These are phyloP conservation scores for Pythium coloratum DNA, from an alignment of 352 stramenopile genomes.

Conservation along the genomic window DNA sequence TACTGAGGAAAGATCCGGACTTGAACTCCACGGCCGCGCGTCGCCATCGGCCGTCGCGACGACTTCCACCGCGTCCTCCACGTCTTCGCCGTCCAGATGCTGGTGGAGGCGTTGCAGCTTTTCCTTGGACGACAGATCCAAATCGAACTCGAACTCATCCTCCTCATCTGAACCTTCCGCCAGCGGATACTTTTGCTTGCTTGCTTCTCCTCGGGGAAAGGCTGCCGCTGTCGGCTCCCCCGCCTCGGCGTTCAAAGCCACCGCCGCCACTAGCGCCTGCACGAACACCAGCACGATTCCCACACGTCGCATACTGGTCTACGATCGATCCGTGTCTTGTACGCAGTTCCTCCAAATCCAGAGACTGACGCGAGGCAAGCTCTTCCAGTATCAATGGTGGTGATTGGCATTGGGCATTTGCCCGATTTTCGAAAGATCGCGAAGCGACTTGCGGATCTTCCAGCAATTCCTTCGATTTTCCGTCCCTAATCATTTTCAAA, in stretches of 20 bases:
- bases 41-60: neutral
- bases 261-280: neutral
- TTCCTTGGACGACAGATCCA: slow-evolving; percentile 28
- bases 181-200: neutral
- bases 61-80: slow-evolving; percentile 5
- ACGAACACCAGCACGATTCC: neutral
- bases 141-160: slow-evolving; percentile 26
- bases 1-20: slow-evolving; percentile 18
- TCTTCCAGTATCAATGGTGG: neutral
- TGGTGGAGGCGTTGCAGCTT: slow-evolving; percentile 17
- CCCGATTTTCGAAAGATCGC: neutral
- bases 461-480: neutral
- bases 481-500: neutral
- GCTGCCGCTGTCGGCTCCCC: neutral
- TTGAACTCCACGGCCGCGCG: neutral
- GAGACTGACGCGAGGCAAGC: neutral
- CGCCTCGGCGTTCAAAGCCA: neutral
- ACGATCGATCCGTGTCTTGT: neutral
- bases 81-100: slow-evolving; percentile 6
- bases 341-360: neutral
- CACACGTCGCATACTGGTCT: neutral
- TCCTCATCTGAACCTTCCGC: slow-evolving; percentile 11
- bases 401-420: neutral
- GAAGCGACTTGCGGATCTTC: slow-evolving; percentile 1
- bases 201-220: neutral